A percentile compares a stretch with the other conserved stretches of the same genome.
phyloP scores from a whole-genome alignment of 345 rosid species.

The Eucalyptus sideroxylon region DNA sequence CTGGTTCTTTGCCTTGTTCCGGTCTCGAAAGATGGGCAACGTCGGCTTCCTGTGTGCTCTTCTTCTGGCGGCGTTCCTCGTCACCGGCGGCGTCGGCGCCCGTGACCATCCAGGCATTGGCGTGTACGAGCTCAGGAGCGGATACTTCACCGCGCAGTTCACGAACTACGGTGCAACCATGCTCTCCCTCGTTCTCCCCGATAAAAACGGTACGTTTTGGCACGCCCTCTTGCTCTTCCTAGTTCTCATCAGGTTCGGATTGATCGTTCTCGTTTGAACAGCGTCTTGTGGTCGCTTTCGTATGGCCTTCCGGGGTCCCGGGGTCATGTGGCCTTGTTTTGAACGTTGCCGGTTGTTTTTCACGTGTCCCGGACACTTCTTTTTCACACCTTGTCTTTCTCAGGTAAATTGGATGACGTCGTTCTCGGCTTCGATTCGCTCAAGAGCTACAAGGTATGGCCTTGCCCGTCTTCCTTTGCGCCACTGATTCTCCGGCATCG shows the following conservation, averaged over 20 bases:
- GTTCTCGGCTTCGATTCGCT: conserved; percentile 38
- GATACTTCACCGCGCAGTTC: conserved; percentile 29
- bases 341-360: background rate
- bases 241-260: background rate
- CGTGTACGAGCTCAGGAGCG: conserved; percentile 30
- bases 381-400: background rate
- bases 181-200: conserved; percentile 49
- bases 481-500: background rate
- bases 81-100: background rate
- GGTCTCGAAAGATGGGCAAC: background rate
- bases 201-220: conserved; percentile 27
- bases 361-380: background rate
- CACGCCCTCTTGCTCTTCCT: background rate
- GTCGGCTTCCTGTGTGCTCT: background rate
- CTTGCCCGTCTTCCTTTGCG: background rate
- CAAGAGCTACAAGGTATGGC: conserved; percentile 31
- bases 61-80: background rate
- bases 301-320: background rate
- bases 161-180: conserved; percentile 66
- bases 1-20: background rate
- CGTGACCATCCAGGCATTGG: background rate
- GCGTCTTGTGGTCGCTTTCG: background rate
- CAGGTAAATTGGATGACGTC: conserved; percentile 43
- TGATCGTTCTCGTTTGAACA: background rate
- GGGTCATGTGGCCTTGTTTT: background rate